Evolutionary conservation across 2,329 filamentous ascomycete genomes (phyloP).

Genomic region (Pseudogymnoascus sp.): DNA sequence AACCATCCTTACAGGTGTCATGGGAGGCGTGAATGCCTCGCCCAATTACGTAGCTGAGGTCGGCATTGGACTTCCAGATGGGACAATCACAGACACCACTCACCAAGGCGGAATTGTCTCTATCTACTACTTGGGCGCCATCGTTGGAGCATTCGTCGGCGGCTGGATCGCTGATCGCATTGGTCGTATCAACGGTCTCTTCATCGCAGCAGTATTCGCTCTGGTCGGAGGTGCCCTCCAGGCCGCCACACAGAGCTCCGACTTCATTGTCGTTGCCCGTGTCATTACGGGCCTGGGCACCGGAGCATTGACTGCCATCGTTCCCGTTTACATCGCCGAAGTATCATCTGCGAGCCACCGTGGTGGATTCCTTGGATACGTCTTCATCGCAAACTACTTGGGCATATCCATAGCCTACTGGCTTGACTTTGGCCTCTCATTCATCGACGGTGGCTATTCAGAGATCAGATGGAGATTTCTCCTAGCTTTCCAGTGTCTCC

Average conservation of each 20-base stretch:
- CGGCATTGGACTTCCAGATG: constrained; percentile 35
- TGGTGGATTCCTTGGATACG: constrained; percentile 25
- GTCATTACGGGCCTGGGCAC: constrained; percentile 29
- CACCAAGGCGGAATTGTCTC: constrained; percentile 28
- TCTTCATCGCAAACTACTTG: constrained; percentile 27
- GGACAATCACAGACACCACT: constrained; percentile 23
- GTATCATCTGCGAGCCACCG: constrained; percentile 24
- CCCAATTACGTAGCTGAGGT: constrained; percentile 37
- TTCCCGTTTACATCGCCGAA: constrained; percentile 26
- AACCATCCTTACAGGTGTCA: constrained; percentile 31
- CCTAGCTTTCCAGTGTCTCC: constrained; percentile 31
- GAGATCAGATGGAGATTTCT: constrained; percentile 27
- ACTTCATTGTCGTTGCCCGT: constrained; percentile 28
- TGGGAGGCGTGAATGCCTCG: constrained; percentile 42
- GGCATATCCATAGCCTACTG: constrained; percentile 28
- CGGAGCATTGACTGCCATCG: constrained; percentile 28
- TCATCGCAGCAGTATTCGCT: constrained; percentile 35
- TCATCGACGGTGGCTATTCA: constrained; percentile 20
- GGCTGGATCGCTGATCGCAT: constrained; percentile 45
- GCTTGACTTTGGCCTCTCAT: constrained; percentile 34
- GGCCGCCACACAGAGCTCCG: constrained; percentile 18
- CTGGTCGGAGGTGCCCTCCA: constrained; percentile 26
- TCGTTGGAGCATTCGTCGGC: constrained; percentile 29
- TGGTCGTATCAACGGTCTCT: constrained; percentile 45
- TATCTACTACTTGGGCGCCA: constrained; percentile 28